These are phyloP conservation scores for Trypanosoma conorhini DNA, from an alignment of 208 protist species.

Conservation along the genomic window DNA sequence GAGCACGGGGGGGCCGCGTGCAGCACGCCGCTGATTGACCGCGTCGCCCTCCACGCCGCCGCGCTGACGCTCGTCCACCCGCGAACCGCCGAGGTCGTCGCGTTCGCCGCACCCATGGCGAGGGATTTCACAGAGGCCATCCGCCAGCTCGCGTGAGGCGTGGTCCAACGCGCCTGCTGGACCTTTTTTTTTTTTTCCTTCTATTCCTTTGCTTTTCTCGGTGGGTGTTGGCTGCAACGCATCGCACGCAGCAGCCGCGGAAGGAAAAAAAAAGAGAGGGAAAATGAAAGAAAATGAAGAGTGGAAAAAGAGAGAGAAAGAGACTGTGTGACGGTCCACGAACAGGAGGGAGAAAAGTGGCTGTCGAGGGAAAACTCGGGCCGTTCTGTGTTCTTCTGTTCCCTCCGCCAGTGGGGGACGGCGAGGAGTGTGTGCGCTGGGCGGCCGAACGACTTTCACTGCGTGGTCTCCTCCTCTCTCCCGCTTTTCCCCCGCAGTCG, in stretches of 20 bases:
- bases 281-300: not conserved
- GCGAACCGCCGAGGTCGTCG: conserved; percentile 34
- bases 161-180: not conserved
- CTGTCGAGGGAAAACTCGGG: not conserved
- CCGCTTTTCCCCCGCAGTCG: not conserved
- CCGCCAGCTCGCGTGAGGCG: conserved; percentile 2
- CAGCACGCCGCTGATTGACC: conserved; percentile 47
- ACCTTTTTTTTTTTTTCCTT: conserved; percentile 8
- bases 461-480: not conserved
- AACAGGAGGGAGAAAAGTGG: not conserved
- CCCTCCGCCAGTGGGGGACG: not conserved
- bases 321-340: not conserved
- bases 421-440: not conserved
- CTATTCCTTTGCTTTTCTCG: not conserved
- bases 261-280: not conserved
- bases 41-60: conserved; percentile 72
- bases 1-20: conserved; percentile 81
- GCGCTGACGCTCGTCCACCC: conserved; percentile 74
- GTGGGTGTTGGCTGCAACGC: not conserved
- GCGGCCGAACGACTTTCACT: not conserved
- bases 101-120: conserved; percentile 49
- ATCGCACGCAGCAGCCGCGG: not conserved
- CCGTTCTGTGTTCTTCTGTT: not conserved
- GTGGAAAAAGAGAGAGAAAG: not conserved
- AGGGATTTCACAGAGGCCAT: conserved; percentile 51